A percentile compares a stretch with the other conserved stretches of the same genome.
Evolutionary conservation across 495 filamentous ascomycete genomes (phyloP).

Genomic region (Umbilicaria muhlenbergii): DNA sequence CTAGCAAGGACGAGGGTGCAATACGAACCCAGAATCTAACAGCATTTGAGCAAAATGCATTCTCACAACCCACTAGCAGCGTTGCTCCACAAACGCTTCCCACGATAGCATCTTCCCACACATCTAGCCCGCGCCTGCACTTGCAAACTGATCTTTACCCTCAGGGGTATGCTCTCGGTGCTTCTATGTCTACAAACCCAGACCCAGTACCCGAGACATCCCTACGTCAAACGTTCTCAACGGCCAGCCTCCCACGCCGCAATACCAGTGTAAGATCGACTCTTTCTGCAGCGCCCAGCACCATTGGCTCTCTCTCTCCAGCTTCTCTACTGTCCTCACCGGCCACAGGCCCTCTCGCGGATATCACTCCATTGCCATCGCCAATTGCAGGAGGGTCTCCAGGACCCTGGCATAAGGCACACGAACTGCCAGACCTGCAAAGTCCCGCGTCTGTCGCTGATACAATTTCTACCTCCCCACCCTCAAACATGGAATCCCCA

Average conservation of each 20-base stretch:
- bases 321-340: conserved; percentile 49
- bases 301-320: conserved; percentile 41
- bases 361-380: conserved; percentile 87
- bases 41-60: conserved; percentile 10
- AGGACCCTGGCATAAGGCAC: conserved; percentile 45
- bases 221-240: conserved; percentile 25
- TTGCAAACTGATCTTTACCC: conserved; percentile 20
- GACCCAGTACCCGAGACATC: conserved; percentile 17
- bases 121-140: conserved; percentile 17
- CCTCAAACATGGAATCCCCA: background rate
- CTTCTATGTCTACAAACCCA: background rate
- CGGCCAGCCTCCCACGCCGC: conserved; percentile 28
- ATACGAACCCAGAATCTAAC: background rate
- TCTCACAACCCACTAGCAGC: conserved; percentile 8
- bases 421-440: conserved; percentile 28
- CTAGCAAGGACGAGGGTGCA: too few species aligned
- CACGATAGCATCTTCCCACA: conserved; percentile 4
- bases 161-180: conserved; percentile 12
- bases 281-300: conserved; percentile 23
- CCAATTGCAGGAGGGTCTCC: conserved; percentile 67
- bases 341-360: conserved; percentile 64
- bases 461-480: background rate
- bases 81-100: conserved; percentile 8
- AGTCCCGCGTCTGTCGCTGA: conserved; percentile 1
- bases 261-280: conserved; percentile 35